Base-by-base conservation (phyloP, 331 rosid genomes). In the Pyracantha coccinea region DNA sequence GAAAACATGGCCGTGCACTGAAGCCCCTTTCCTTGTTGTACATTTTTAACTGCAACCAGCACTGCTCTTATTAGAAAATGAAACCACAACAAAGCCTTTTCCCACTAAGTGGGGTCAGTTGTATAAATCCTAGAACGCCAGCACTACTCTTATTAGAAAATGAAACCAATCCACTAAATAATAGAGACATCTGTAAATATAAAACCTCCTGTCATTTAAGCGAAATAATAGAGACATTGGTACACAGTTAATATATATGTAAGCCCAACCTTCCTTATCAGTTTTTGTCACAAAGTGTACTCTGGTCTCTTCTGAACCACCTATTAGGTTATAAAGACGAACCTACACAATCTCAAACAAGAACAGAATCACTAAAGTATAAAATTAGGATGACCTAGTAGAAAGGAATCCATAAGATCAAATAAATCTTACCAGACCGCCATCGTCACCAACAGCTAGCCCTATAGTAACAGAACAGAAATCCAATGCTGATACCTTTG, bases 401-500 rank as follows among this genome's bases (percentile, higher is more conserved):
- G 71, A 77, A 62, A 27, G 31, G 65, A 15, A 69, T 69, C 31
- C 13, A 38, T 4, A 66, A 66, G 59, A 76, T 41, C 55, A 75
- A 69, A 8, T 65, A 61, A 63, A 33, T 71, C 88, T 83, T 86
- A 93, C 98, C 87, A 83, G 74, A 59, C 98, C 98, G 83, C 82
- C 77, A 71, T 85, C 80, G 77, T 85, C 80, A 75, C 98, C 97
- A 64, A 87, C 81, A 61, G 92, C 92, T 69, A 93, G 68, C 62
- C 23, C 80, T 54, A 85, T 79, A 70, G 88, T 81, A 61, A 81
- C 79, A 5, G 93, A 78, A 83, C 91, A 93, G 74, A 93, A 83
- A 28, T 85, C 90, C 86, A 93, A 77, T 81, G 93, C 97, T 59
- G 93, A 85, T 52, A 91, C 88, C 25, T 89, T 72, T 44, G 84